These are phyloP conservation scores for Tricholoma sp. DNA, from an alignment of 768 basidiomycete genomes.

Conservation along the genomic window DNA sequence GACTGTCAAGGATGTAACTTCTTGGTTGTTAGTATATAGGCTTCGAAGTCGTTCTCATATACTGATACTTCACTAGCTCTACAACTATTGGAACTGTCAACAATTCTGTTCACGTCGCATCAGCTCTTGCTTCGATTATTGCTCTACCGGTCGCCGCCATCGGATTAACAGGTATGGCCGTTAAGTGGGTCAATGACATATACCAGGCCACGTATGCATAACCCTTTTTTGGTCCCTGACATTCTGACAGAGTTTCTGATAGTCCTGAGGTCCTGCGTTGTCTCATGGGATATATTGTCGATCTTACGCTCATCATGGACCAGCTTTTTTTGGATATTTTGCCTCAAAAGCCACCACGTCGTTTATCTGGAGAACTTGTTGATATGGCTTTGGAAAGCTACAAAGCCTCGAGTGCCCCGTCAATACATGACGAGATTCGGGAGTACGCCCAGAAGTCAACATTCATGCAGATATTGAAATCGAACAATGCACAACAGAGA, in stretches of 20 bases:
- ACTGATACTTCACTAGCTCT: not conserved
- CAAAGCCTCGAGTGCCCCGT: not conserved
- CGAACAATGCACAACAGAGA: not conserved
- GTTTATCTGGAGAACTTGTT: not conserved
- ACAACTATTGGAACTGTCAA: not conserved
- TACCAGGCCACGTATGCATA: not conserved
- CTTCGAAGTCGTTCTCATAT: not conserved
- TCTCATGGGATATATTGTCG: slow-evolving; percentile 2
- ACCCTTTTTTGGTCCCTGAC: not conserved
- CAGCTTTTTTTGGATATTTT: not conserved
- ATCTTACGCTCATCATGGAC: not conserved
- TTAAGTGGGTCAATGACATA: not conserved
- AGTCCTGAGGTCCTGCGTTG: not conserved
- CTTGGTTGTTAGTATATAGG: not conserved
- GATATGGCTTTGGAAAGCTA: not conserved
- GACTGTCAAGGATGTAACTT: not conserved
- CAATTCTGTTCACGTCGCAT: not conserved
- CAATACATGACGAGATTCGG: not conserved
- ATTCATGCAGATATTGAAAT: not conserved
- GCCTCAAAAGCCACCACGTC: not conserved
- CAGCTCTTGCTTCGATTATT: not conserved
- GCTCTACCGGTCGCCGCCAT: not conserved
- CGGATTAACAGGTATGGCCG: not conserved
- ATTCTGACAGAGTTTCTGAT: not conserved
- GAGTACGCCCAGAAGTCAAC: not conserved